phyloP scores from a whole-genome alignment of 2,329 filamentous ascomycete species.

The Aspergillus udagawae region DNA sequence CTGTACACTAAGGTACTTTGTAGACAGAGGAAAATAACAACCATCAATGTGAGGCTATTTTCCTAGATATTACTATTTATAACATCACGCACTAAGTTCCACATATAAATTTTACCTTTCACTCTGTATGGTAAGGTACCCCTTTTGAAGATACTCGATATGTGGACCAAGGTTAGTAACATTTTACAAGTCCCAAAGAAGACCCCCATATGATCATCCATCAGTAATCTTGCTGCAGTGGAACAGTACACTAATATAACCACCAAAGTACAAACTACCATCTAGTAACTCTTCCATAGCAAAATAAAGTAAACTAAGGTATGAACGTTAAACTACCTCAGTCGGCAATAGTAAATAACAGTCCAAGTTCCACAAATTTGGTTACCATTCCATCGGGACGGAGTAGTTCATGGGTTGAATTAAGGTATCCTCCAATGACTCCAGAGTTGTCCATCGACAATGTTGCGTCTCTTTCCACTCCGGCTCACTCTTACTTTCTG shows the following conservation, averaged over 20 bases:
- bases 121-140: no score
- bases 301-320: not conserved
- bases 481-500: not conserved
- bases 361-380: no score
- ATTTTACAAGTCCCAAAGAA: not conserved
- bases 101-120: not conserved
- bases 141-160: no score
- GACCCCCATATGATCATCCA: no score
- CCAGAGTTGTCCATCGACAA: not conserved
- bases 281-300: not conserved
- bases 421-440: no score
- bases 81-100: not conserved
- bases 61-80: not conserved
- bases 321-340: not conserved
- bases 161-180: not conserved
- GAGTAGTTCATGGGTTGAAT: not conserved
- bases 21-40: not conserved
- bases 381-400: not conserved
- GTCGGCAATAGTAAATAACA: no score
- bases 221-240: not conserved
- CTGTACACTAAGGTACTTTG: no score
- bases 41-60: not conserved
- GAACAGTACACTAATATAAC: not conserved
- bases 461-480: not conserved
- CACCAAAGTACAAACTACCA: not conserved